phyloP scores from a whole-genome alignment of 345 rosid species.

The Anacardium occidentale region DNA sequence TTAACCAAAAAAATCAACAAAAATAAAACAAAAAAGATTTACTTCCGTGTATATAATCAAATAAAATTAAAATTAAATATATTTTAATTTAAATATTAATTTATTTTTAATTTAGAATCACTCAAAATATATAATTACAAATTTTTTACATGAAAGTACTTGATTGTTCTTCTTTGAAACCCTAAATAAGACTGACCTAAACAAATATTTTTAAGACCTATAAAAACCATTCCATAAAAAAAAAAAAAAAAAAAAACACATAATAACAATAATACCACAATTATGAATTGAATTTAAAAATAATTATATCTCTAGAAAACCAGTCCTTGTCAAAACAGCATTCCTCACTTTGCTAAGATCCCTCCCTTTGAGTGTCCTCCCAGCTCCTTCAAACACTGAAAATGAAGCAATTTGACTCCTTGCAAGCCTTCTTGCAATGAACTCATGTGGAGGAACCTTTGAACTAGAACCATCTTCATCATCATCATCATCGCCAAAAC shows the following conservation, averaged over 20 bases:
- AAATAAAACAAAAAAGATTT: too few relatives aligned
- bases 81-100: too few relatives aligned
- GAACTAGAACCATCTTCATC: conserved; percentile 22
- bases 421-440: conserved; percentile 55
- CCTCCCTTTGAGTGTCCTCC: conserved; percentile 87
- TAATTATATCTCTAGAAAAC: conserved; percentile 59
- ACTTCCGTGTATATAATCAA: too few relatives aligned
- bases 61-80: too few relatives aligned
- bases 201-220: neutral
- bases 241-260: too few relatives aligned
- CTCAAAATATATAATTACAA: too few relatives aligned
- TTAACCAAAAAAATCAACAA: too few relatives aligned
- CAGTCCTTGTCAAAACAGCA: conserved; percentile 71
- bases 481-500: too few relatives aligned
- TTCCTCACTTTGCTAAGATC: conserved; percentile 76
- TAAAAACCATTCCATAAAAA: neutral
- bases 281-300: too few relatives aligned
- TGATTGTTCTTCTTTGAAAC: too few relatives aligned
- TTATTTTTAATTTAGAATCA: too few relatives aligned
- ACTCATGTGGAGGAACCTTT: conserved; percentile 73
- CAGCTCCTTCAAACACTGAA: conserved; percentile 79
- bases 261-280: too few relatives aligned
- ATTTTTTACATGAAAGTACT: conserved; percentile 9
- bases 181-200: neutral
- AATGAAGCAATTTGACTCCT: conserved; percentile 65